These are phyloP conservation scores for Hymenoscyphus repandus DNA, from an alignment of 2,329 filamentous ascomycete species.

Conservation along the genomic window DNA sequence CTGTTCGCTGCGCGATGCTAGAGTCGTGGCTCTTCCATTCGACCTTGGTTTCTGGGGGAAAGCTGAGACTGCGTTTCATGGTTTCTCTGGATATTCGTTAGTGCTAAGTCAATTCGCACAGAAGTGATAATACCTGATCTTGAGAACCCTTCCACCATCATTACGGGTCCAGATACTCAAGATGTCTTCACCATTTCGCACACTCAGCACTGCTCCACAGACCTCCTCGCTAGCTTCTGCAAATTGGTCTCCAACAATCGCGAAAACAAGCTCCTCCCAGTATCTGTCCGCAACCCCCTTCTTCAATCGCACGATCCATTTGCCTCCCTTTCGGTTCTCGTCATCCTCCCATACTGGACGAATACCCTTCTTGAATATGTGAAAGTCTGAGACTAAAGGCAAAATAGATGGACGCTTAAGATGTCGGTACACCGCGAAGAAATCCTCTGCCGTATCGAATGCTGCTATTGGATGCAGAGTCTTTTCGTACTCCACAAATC, in stretches of 20 bases:
- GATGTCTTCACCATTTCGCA: conserved; percentile 93
- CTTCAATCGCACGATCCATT: conserved; percentile 95
- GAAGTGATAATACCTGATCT: conserved; percentile 69
- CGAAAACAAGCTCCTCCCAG: conserved; percentile 91
- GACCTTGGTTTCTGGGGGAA: conserved; percentile 84
- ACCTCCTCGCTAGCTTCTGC: conserved; percentile 88
- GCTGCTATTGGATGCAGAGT: conserved; percentile 82
- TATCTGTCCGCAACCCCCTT: conserved; percentile 96
- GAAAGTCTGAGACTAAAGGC: conserved; percentile 92
- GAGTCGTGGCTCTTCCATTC: conserved; percentile 96
- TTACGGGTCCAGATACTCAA: conserved; percentile 97
- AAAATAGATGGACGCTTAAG: conserved; percentile 83
- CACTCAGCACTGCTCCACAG: conserved; percentile 89
- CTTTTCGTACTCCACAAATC: conserved; percentile 87
- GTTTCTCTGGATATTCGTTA: conserved; percentile 61
- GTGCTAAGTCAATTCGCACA: background rate
- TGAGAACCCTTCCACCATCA: conserved; percentile 87
- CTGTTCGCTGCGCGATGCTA: conserved; percentile 85
- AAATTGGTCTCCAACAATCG: conserved; percentile 91
- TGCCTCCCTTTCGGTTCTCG: conserved; percentile 91
- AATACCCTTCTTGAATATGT: conserved; percentile 95
- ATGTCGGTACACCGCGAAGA: conserved; percentile 84
- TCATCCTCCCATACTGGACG: conserved; percentile 98
- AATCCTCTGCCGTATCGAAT: conserved; percentile 80
- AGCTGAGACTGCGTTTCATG: conserved; percentile 82